Evolutionary conservation across 140 eudicot genomes (phyloP), one percentile per base, ranked within the genome.

Genomic region (Bidens hawaiensis): DNA sequence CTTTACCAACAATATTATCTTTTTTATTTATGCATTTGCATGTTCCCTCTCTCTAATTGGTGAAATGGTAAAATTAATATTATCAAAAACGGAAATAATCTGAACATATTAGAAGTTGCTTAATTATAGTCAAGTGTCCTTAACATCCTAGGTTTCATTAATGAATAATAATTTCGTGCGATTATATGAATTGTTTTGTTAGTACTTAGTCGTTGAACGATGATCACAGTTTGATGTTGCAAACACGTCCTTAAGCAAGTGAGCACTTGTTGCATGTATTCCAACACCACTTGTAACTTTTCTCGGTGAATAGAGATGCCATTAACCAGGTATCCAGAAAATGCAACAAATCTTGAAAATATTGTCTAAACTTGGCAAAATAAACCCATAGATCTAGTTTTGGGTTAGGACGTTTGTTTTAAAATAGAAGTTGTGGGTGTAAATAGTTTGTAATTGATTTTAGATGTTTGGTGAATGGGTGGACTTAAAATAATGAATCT

Each of bases 1-100:
- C 58, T 30, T 72, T 55, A 27, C 25, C 12, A 33, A 19, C 65
- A 18, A 33, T n/a, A 28, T 47, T 9, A n/a, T 67, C 41, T 55
- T 38, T 27, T 18, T 15, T 6, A 11, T 42, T 43, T 40, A 30
- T 46, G 15, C 30, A 54, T 68, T 43, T 56, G 36, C 61, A 2
- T 67, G 56, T 54, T 25, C 54, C 23, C 28, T 40, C 27, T 34
- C 31, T 11, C 18, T 11, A 51, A 12, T 23, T 28, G 34, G 34
- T 30, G 47, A 47, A 47, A 17, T 47, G 4, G 25, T 46, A 17
- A 46, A 1, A 5, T 15, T 45, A 45, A 45, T 16, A 6, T 17
- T 47, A 47, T 18, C 14, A 4, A 17, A 18, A 17, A 18, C 5
- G 24, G 13, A 47, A 43, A n/a, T 43, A 43, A 21, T 21, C 15